Evolutionary conservation across 2,329 filamentous ascomycete species (phyloP).

Genomic region (Colletotrichum sp.): DNA sequence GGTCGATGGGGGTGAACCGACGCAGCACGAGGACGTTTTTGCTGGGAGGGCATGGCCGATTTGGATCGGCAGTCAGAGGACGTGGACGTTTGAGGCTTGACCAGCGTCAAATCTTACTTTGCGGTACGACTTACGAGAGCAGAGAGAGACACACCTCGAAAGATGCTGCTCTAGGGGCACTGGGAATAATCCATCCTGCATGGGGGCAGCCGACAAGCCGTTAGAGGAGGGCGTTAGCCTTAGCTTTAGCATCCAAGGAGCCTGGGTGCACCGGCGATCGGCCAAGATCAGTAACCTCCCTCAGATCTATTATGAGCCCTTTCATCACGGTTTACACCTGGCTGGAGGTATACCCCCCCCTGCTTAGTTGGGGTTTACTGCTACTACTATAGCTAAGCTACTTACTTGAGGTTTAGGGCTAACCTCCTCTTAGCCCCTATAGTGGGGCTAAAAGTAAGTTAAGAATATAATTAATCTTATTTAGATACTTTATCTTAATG

Average conservation of each 20-base stretch:
- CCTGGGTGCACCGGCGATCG: not conserved
- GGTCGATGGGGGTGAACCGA: not conserved
- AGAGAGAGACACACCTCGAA: not conserved
- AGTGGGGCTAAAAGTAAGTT: no score
- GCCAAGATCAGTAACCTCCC: not conserved
- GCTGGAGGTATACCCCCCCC: no score
- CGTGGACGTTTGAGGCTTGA: constrained; percentile 2
- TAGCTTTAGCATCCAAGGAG: not conserved
- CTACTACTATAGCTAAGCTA: no score
- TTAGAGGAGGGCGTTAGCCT: not conserved
- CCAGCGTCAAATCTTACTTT: not conserved
- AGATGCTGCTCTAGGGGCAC: not conserved
- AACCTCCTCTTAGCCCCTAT: no score
- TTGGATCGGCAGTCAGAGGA: constrained; percentile 9
- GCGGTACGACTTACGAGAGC: not conserved
- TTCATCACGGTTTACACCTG: not conserved
- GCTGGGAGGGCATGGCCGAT: not conserved
- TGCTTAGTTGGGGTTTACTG: no score
- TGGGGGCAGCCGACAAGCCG: not conserved
- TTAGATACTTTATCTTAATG: no score
- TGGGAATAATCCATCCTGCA: not conserved
- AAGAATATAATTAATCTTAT: no score
- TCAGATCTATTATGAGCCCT: not conserved
- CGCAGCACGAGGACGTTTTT: not conserved
- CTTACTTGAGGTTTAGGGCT: no score